Evolutionary conservation across 2,329 filamentous ascomycete species (phyloP).

Genomic region (Xylariaceae sp.): DNA sequence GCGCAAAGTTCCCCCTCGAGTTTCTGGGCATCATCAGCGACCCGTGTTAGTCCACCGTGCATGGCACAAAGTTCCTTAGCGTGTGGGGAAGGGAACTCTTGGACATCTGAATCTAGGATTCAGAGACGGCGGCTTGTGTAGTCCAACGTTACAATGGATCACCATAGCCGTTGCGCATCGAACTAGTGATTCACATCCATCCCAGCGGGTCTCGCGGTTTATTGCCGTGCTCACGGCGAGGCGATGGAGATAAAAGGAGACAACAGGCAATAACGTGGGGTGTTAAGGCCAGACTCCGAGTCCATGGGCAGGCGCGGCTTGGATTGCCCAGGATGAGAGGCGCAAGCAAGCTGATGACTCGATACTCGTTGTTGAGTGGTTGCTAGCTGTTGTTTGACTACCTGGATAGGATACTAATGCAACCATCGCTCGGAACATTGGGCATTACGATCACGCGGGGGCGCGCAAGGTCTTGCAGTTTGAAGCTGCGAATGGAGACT

Average conservation of each 20-base stretch:
- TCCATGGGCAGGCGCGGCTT: not conserved
- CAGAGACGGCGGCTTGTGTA: not conserved
- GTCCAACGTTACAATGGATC: constrained; percentile 12
- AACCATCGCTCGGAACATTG: not conserved
- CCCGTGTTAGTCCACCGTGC: not conserved
- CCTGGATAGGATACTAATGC: constrained; percentile 5
- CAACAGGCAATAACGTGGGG: not conserved
- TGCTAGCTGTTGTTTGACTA: not conserved
- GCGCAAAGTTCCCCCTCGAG: not conserved
- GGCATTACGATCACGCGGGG: not conserved
- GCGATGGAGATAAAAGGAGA: not conserved
- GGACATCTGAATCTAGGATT: not conserved
- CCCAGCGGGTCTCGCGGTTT: constrained; percentile 13
- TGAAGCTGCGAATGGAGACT: not conserved
- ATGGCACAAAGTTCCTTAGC: not conserved
- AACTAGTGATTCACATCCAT: not conserved
- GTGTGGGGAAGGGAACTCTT: not conserved
- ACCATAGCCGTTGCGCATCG: not conserved
- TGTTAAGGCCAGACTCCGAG: not conserved
- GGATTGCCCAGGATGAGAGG: not conserved
- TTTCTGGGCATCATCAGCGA: not conserved
- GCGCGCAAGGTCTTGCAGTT: not conserved
- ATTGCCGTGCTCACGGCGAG: constrained; percentile 9
- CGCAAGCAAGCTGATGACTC: constrained; percentile 6
- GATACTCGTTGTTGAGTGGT: constrained; percentile 12